These are phyloP conservation scores for Cordyceps tenuipes DNA, from an alignment of 2,329 filamentous ascomycete species.

Conservation along the genomic window DNA sequence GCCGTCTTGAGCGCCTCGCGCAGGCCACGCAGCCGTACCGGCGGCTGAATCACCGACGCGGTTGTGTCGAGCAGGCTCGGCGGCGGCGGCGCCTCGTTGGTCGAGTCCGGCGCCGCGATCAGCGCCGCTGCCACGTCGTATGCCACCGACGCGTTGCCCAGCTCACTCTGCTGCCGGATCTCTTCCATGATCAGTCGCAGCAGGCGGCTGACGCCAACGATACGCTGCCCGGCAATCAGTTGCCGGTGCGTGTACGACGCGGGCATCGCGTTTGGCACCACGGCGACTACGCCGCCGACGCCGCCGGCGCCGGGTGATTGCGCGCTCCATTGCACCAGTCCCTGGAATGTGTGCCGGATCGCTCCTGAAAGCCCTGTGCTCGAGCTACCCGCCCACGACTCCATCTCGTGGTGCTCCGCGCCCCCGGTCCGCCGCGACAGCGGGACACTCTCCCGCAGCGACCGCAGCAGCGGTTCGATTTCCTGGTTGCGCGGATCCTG, in stretches of 20 bases:
- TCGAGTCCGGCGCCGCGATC: conserved; percentile 57
- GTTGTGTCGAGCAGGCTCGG: conserved; percentile 22
- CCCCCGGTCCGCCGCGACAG: conserved; percentile 53
- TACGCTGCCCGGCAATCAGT: conserved; percentile 50
- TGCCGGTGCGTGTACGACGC: conserved; percentile 66
- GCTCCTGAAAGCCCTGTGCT: conserved; percentile 48
- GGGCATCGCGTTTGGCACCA: conserved; percentile 39
- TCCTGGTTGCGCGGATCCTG: conserved; percentile 60
- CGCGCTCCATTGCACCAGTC: conserved; percentile 58
- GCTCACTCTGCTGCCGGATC: conserved; percentile 51
- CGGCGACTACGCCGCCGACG: no score
- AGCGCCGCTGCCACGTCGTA: conserved; percentile 63
- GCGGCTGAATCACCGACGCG: conserved; percentile 26
- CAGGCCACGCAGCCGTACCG: conserved; percentile 46
- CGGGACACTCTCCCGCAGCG: conserved; percentile 52
- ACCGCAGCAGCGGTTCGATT: conserved; percentile 59
- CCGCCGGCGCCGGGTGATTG: conserved; percentile 34
- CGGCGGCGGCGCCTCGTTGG: conserved; percentile 31
- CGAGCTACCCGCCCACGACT: conserved; percentile 53
- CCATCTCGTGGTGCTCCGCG: conserved; percentile 57
- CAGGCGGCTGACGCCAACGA: conserved; percentile 54
- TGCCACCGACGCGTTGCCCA: conserved; percentile 50
- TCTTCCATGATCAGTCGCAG: conserved; percentile 60
- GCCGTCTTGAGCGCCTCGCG: conserved; percentile 51
- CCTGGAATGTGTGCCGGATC: conserved; percentile 53